Conservation (phyloP, 257 asterid species). For the Sherardia arvensis region DNA sequence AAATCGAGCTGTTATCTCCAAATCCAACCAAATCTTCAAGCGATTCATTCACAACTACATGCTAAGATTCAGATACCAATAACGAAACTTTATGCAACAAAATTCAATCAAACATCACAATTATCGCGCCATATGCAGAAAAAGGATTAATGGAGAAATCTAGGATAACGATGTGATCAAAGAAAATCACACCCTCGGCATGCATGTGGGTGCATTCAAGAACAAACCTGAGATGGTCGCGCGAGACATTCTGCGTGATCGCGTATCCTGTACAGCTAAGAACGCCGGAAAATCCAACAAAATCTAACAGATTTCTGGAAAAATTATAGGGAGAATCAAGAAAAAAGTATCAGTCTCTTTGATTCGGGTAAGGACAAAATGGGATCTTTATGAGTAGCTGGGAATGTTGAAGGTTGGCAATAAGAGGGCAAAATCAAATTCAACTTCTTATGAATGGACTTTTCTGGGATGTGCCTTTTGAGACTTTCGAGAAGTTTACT, state of each 20-base stretch:
- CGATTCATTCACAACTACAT: not conserved
- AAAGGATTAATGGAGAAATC: slow-evolving; percentile 1
- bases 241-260: slow-evolving; percentile 35
- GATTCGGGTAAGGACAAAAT: not conserved
- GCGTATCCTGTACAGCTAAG: not conserved
- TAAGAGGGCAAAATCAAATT: not conserved
- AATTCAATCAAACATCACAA: not conserved
- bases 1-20: not conserved
- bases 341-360: not conserved
- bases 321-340: not conserved
- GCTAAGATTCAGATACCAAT: not conserved
- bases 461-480: not conserved
- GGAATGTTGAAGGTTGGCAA: not conserved
- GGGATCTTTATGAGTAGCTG: not conserved
- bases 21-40: not conserved
- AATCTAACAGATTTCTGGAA: not conserved
- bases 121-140: not conserved
- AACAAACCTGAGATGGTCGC: slow-evolving; percentile 47
- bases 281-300: not conserved
- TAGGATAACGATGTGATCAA: not conserved
- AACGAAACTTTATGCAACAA: not conserved
- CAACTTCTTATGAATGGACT: too few relatives aligned
- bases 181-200: slow-evolving; percentile 2
- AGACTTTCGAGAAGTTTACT: not conserved
- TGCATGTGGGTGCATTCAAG: slow-evolving; percentile 4